Conservation (phyloP, 495 filamentous ascomycete species). For the Hypoxylon intermedium region DNA sequence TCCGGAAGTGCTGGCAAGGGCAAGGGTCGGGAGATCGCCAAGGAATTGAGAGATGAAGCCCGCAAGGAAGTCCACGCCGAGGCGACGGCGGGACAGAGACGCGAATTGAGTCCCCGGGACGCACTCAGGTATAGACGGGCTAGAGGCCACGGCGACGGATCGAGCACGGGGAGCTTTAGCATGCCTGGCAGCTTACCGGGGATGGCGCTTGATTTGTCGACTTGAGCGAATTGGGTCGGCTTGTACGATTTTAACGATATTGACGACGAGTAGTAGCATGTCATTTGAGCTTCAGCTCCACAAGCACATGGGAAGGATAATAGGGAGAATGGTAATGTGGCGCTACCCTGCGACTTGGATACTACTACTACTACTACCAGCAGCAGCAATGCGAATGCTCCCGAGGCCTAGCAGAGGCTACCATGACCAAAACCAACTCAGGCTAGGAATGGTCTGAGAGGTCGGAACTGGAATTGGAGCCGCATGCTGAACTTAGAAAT, state of each 20-base stretch:
- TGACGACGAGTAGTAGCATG: too few relatives aligned
- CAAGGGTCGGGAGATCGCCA: conserved; percentile 58
- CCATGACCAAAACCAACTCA: too few relatives aligned
- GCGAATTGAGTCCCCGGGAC: conserved; percentile 45
- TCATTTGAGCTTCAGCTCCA: too few relatives aligned
- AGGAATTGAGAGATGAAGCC: conserved; percentile 55
- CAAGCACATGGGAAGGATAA: too few relatives aligned
- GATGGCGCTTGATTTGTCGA: conserved; percentile 34
- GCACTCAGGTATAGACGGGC: conserved; percentile 47
- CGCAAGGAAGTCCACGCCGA: conserved; percentile 55
- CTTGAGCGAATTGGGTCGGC: conserved; percentile 10
- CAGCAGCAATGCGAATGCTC: too few relatives aligned
- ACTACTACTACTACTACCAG: too few relatives aligned
- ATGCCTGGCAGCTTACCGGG: conserved; percentile 40
- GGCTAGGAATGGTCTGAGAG: too few relatives aligned
- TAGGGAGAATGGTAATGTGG: too few relatives aligned
- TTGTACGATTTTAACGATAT: background rate
- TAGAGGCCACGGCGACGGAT: conserved; percentile 38
- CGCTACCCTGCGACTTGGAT: too few relatives aligned
- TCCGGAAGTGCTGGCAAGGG: conserved; percentile 49
- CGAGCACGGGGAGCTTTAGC: conserved; percentile 45
- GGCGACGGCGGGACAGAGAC: conserved; percentile 40
- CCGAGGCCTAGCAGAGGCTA: too few relatives aligned
- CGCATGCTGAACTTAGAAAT: too few relatives aligned
- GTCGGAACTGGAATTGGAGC: too few relatives aligned